Conservation (phyloP, 2,329 filamentous ascomycete species). For the Elsinoe perseae region DNA sequence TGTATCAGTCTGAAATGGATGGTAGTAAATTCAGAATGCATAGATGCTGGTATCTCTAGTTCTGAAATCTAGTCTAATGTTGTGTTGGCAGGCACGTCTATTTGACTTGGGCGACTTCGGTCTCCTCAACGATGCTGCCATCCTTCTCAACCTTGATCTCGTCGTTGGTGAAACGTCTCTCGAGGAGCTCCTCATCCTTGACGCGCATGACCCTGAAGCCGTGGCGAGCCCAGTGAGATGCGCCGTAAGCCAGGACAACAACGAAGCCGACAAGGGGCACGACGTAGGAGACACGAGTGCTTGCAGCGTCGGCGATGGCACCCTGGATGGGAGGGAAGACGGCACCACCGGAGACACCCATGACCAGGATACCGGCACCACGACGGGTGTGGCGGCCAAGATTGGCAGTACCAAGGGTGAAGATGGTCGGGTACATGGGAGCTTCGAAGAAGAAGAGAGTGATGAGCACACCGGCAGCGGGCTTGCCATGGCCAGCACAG, state of each 20-base stretch:
- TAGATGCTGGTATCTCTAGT: neutral
- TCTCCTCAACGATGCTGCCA: neutral
- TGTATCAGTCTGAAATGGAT: too few species aligned
- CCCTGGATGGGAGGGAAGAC: conserved; percentile 34
- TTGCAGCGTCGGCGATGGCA: conserved; percentile 34
- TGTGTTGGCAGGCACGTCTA: neutral
- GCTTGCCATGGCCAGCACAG: conserved; percentile 26
- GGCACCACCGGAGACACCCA: conserved; percentile 32
- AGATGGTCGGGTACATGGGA: conserved; percentile 34
- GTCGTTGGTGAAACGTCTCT: neutral
- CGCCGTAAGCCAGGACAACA: conserved; percentile 32
- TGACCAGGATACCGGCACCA: conserved; percentile 36
- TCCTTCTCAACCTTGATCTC: neutral
- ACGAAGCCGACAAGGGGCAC: conserved; percentile 39
- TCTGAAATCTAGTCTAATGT: neutral
- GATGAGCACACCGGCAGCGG: conserved; percentile 31
- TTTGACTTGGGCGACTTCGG: neutral
- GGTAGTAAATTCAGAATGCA: too few species aligned
- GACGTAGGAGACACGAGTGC: conserved; percentile 38
- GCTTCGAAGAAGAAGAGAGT: conserved; percentile 33
- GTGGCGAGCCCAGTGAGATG: conserved; percentile 28
- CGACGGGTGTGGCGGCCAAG: conserved; percentile 34
- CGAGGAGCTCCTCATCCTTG: conserved; percentile 22
- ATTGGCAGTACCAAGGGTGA: conserved; percentile 35
- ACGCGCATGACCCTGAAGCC: conserved; percentile 29